Conservation (phyloP, 495 filamentous ascomycete genomes). For the Penicillium turbatum region DNA sequence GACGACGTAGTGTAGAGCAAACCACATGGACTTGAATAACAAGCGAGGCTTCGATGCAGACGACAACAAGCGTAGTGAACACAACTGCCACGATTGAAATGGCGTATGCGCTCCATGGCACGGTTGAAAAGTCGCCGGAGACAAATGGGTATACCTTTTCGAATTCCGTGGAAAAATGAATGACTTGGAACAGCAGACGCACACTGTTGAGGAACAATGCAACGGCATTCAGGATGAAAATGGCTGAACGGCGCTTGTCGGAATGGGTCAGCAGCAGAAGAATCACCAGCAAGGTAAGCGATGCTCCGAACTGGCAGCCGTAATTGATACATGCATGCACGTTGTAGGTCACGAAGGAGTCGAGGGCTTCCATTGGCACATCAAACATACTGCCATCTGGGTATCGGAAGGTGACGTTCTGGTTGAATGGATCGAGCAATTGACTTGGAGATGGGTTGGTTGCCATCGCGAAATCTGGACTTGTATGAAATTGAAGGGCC, state of each 20-base stretch:
- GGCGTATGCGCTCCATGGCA: conserved; percentile 44
- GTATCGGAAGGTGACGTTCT: conserved; percentile 51
- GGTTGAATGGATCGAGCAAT: conserved; percentile 54
- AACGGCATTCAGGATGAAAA: conserved; percentile 62
- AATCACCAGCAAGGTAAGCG: conserved; percentile 59
- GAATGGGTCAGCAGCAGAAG: conserved; percentile 58
- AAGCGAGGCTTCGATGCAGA: conserved; percentile 61
- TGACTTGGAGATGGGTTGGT: conserved; percentile 3
- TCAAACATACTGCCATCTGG: conserved; percentile 50
- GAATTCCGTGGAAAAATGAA: conserved; percentile 58
- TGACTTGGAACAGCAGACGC: conserved; percentile 53
- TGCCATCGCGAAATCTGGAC: background rate
- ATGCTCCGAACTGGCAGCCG: conserved; percentile 69
- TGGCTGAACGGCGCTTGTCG: conserved; percentile 54
- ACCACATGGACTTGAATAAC: conserved; percentile 70
- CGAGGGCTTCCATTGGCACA: conserved; percentile 46
- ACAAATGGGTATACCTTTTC: conserved; percentile 56
- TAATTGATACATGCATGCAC: conserved; percentile 62
- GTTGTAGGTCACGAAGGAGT: conserved; percentile 46
- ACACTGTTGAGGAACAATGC: conserved; percentile 57
- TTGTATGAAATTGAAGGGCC: background rate
- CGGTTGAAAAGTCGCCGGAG: conserved; percentile 50
- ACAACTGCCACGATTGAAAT: conserved; percentile 50
- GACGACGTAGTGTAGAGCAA: conserved; percentile 42
- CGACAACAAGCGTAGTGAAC: conserved; percentile 53